phyloP scores from a whole-genome alignment of 2,329 filamentous ascomycete species.

The Gyromitra esculenta region DNA sequence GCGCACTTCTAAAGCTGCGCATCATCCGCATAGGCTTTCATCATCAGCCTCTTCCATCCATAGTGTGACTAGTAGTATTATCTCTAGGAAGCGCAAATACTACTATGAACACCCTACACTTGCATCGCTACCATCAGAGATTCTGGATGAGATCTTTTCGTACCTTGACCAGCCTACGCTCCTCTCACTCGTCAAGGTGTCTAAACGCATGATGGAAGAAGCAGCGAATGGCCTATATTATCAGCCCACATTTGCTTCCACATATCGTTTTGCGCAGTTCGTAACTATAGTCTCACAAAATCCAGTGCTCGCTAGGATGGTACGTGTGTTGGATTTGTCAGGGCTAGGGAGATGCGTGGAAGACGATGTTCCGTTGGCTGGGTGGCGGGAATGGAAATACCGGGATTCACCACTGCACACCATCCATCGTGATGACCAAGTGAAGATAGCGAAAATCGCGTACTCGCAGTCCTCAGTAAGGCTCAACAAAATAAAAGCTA shows the following conservation, averaged over 20 bases:
- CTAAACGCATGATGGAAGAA: slow-evolving; percentile 56
- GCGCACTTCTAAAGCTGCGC: slow-evolving; percentile 39
- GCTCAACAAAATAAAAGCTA: neutral
- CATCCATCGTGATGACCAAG: slow-evolving; percentile 45
- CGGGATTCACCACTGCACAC: slow-evolving; percentile 55
- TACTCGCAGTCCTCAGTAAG: slow-evolving; percentile 8
- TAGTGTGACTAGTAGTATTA: slow-evolving; percentile 55
- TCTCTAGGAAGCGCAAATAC: slow-evolving; percentile 57
- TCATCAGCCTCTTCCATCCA: slow-evolving; percentile 56
- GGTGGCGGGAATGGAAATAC: slow-evolving; percentile 59
- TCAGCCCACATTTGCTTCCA: slow-evolving; percentile 56
- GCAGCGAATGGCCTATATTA: slow-evolving; percentile 56
- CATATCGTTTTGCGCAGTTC: slow-evolving; percentile 59
- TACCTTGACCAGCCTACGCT: slow-evolving; percentile 56
- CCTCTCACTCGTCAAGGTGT: slow-evolving; percentile 55
- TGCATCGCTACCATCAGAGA: slow-evolving; percentile 56
- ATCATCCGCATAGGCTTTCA: slow-evolving; percentile 50
- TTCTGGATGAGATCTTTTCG: slow-evolving; percentile 57
- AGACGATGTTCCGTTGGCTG: slow-evolving; percentile 56
- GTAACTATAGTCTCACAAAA: slow-evolving; percentile 58
- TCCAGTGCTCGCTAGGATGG: slow-evolving; percentile 55
- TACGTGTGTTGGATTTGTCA: slow-evolving; percentile 56
- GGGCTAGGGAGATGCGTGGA: slow-evolving; percentile 44
- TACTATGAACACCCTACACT: slow-evolving; percentile 56
- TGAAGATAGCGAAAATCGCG: slow-evolving; percentile 8